Evolutionary conservation across 192 early-diverging fungal genomes (phyloP).

Genomic region (Diversispora epigaea): DNA sequence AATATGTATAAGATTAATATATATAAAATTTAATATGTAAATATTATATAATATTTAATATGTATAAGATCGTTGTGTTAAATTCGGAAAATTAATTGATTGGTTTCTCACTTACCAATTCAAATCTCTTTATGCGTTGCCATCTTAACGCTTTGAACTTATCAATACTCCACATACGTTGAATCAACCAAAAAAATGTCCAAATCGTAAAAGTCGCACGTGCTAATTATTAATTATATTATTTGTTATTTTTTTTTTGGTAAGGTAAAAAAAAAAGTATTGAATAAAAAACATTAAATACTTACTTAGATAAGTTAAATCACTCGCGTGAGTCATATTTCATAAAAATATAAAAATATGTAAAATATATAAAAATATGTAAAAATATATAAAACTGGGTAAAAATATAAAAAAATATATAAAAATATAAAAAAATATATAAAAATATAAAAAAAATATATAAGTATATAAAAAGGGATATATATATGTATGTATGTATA

Average conservation of each 20-base stretch:
- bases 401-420: no score
- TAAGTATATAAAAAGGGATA: no score
- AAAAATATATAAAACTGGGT: no score
- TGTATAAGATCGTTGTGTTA: not conserved
- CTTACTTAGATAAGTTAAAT: conserved; percentile 17
- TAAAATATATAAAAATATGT: no score
- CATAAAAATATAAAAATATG: not conserved
- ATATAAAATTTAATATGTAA: not conserved
- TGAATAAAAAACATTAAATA: not conserved
- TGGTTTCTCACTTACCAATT: conserved; percentile 18
- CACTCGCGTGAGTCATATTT: not conserved
- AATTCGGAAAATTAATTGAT: no score
- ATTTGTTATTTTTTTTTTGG: not conserved
- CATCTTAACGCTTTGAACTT: conserved; percentile 24
- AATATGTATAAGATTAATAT: not conserved
- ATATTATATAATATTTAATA: not conserved
- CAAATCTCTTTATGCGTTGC: conserved; percentile 15
- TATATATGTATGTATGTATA: no score
- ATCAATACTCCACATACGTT: conserved; percentile 24
- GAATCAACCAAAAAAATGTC: conserved; percentile 29
- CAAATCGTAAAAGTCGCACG: conserved; percentile 14
- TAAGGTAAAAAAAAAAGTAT: not conserved
- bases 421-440: no score
- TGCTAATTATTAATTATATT: not conserved
- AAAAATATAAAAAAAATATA: no score